Percentiles rank a stretch among this genome's conserved stretches.
phyloP scores from a whole-genome alignment of 2,329 filamentous ascomycete species.

The Fusarium vanettenii region DNA sequence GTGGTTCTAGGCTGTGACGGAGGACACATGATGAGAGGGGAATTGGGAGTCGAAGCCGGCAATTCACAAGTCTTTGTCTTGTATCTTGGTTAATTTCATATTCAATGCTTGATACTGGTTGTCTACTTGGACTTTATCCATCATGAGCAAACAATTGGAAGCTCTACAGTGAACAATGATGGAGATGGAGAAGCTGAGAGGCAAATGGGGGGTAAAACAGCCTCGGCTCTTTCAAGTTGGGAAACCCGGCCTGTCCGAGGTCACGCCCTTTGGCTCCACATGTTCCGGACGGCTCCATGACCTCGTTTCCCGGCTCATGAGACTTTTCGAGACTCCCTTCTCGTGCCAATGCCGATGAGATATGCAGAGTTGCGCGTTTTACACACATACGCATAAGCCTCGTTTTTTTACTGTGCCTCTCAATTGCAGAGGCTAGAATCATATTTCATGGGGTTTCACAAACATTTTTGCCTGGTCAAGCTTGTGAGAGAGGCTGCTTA shows the following conservation, averaged over 20 bases:
- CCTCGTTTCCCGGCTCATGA: conserved; percentile 26
- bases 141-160: not conserved
- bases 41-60: not conserved
- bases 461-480: not conserved
- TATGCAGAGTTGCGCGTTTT: conserved; percentile 4
- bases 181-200: not conserved
- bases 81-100: not conserved
- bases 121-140: not conserved
- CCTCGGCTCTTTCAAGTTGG: conserved; percentile 33
- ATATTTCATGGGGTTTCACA: not conserved
- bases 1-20: not conserved
- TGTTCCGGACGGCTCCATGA: conserved; percentile 11
- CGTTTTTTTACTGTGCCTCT: not conserved
- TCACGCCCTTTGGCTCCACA: conserved; percentile 9
- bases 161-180: not conserved
- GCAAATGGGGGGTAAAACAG: conserved; percentile 1
- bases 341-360: conserved; percentile 6
- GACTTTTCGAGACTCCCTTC: not conserved
- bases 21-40: not conserved
- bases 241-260: conserved; percentile 18
- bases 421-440: not conserved
- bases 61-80: not conserved
- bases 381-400: not conserved
- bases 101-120: not conserved
- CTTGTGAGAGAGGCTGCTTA: not conserved